phyloP scores from a whole-genome alignment of 768 basidiomycete species.

The Strobilomyces confusus region DNA sequence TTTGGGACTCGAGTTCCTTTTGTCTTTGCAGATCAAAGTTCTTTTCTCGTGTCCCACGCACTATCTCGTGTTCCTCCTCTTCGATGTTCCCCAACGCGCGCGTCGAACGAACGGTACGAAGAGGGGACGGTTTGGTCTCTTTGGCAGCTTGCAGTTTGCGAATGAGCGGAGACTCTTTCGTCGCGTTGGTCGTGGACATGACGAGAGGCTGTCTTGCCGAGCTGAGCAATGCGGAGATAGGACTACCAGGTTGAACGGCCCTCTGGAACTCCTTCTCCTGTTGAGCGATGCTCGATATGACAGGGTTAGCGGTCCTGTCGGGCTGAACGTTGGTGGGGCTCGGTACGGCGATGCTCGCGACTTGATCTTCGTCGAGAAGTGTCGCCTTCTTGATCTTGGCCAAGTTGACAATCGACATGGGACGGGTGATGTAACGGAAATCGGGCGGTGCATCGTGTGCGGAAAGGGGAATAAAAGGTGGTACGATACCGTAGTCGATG shows the following conservation, averaged over 20 bases:
- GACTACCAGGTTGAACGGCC: slow-evolving; percentile 92
- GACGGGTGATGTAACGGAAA: slow-evolving; percentile 62
- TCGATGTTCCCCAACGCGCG: slow-evolving; percentile 45
- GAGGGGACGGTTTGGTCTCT: slow-evolving; percentile 50
- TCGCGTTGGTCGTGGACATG: slow-evolving; percentile 49
- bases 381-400: slow-evolving; percentile 58
- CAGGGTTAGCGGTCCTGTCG: slow-evolving; percentile 34
- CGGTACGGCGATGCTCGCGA: slow-evolving; percentile 41
- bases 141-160: slow-evolving; percentile 56
- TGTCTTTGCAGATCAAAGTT: slow-evolving; percentile 41
- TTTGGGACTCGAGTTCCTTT: slow-evolving; percentile 86
- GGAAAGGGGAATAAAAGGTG: slow-evolving; percentile 72
- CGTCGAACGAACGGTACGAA: slow-evolving; percentile 39
- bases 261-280: slow-evolving; percentile 97
- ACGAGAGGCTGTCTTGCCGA: slow-evolving; percentile 87
- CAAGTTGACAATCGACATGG: slow-evolving; percentile 67
- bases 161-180: slow-evolving; percentile 36
- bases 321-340: slow-evolving; percentile 22
- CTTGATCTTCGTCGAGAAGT: slow-evolving; percentile 61
- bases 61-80: slow-evolving; percentile 37
- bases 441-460: slow-evolving; percentile 75
- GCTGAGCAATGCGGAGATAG: slow-evolving; percentile 86
- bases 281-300: slow-evolving; percentile 64
- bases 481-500: slow-evolving; percentile 79
- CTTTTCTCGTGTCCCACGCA: slow-evolving; percentile 38